Evolutionary conservation across 2,329 filamentous ascomycete species (phyloP).

Genomic region (Neonectria magnoliae): DNA sequence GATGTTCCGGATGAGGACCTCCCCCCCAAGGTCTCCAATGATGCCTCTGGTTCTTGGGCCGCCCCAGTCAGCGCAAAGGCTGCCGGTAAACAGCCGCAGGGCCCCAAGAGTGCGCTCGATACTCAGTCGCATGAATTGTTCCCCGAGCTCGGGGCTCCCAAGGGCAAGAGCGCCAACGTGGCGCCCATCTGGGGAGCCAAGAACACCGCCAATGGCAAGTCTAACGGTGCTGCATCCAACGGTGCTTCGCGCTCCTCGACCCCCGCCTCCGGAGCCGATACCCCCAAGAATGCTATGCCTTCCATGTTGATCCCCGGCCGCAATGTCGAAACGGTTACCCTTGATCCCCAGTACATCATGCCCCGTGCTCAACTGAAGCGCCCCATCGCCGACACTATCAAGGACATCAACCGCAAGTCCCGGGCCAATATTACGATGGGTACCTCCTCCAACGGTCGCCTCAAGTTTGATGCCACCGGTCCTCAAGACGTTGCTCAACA

Average conservation of each 20-base stretch:
- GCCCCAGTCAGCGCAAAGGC: conserved; percentile 69
- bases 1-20: conserved; percentile 85
- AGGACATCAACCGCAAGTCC: conserved; percentile 91
- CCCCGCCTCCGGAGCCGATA: conserved; percentile 68
- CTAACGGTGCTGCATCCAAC: conserved; percentile 66
- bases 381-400: conserved; percentile 84
- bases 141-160: conserved; percentile 82
- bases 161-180: conserved; percentile 73
- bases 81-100: conserved; percentile 74
- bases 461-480: conserved; percentile 87
- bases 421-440: conserved; percentile 86
- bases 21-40: conserved; percentile 61
- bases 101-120: conserved; percentile 68
- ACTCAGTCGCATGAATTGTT: conserved; percentile 91
- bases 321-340: conserved; percentile 78
- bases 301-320: conserved; percentile 83
- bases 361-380: conserved; percentile 83
- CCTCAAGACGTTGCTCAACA: conserved; percentile 85
- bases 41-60: conserved; percentile 58
- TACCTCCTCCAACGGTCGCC: conserved; percentile 74
- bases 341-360: conserved; percentile 80
- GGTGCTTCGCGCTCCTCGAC: conserved; percentile 69
- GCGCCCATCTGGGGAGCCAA: conserved; percentile 83
- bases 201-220: conserved; percentile 62
- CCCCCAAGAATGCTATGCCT: conserved; percentile 47